Evolutionary conservation across 495 filamentous ascomycete genomes (phyloP).

Genomic region (Parachaetomium inaequale): DNA sequence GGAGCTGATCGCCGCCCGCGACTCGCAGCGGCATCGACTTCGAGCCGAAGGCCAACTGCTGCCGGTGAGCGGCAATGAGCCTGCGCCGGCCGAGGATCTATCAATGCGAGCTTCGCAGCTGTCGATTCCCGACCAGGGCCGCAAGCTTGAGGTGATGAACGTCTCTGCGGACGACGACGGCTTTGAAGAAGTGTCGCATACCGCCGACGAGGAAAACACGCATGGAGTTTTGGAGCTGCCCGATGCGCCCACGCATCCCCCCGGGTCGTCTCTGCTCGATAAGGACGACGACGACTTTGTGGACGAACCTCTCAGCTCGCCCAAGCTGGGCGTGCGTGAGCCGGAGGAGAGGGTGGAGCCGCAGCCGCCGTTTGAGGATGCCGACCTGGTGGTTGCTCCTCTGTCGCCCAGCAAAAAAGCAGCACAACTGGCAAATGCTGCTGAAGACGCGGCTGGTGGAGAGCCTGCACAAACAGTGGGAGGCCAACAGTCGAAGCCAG

Average conservation of each 20-base stretch:
- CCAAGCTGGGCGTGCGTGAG: slow-evolving; percentile 44
- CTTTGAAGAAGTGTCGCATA: slow-evolving; percentile 83
- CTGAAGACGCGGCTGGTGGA: neutral
- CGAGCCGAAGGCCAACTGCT: slow-evolving; percentile 62
- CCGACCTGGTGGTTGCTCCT: slow-evolving; percentile 46
- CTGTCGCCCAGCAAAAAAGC: slow-evolving; percentile 48
- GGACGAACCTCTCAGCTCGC: slow-evolving; percentile 64
- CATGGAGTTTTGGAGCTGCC: slow-evolving; percentile 50
- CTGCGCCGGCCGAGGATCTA: slow-evolving; percentile 38
- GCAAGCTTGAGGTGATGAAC: slow-evolving; percentile 67
- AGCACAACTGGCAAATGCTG: neutral
- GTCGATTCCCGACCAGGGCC: slow-evolving; percentile 47
- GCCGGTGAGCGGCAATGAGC: slow-evolving; percentile 30
- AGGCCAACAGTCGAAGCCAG: neutral
- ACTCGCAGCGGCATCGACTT: slow-evolving; percentile 75
- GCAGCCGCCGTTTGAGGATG: slow-evolving; percentile 37
- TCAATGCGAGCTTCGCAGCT: slow-evolving; percentile 47
- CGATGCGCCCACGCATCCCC: slow-evolving; percentile 35
- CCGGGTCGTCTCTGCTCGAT: slow-evolving; percentile 43
- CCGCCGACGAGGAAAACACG: slow-evolving; percentile 61
- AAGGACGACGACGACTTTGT: slow-evolving; percentile 66
- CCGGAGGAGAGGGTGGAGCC: slow-evolving; percentile 35
- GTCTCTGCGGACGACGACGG: slow-evolving; percentile 78
- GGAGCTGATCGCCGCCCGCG: slow-evolving; percentile 73
- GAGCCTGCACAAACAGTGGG: neutral